Percentiles rank a stretch among this genome's conserved stretches.
Evolutionary conservation across 2,329 filamentous ascomycete species (phyloP).

Genomic region (Graphium sp.): DNA sequence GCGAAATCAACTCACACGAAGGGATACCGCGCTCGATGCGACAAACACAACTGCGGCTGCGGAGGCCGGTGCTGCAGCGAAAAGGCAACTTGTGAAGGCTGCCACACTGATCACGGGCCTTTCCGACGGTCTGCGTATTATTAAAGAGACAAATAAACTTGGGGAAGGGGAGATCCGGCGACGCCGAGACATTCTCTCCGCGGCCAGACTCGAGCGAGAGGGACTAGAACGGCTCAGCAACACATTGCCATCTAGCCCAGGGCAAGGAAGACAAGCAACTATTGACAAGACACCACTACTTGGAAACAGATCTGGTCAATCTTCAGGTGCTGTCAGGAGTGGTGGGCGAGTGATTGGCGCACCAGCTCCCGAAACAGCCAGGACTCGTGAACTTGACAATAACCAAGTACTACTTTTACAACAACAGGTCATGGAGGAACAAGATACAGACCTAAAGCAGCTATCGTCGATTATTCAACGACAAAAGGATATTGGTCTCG

Average conservation of each 20-base stretch:
- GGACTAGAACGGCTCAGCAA: conserved; percentile 58
- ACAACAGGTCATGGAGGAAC: conserved; percentile 54
- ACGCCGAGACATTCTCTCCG: conserved; percentile 51
- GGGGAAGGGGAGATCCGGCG: conserved; percentile 62
- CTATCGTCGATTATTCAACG: conserved; percentile 52
- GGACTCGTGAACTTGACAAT: conserved; percentile 64
- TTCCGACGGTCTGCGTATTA: conserved; percentile 44
- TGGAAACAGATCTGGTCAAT: conserved; percentile 5
- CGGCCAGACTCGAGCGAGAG: conserved; percentile 57
- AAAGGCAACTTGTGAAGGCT: conserved; percentile 54
- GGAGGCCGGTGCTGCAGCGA: conserved; percentile 58
- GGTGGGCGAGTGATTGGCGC: conserved; percentile 55
- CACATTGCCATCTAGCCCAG: conserved; percentile 18
- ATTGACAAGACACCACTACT: conserved; percentile 6
- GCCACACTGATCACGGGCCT: conserved; percentile 46
- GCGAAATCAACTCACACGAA: conserved; percentile 43
- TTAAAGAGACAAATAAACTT: conserved; percentile 36
- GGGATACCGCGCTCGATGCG: conserved; percentile 35
- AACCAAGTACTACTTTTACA: conserved; percentile 58
- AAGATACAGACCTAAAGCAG: conserved; percentile 56
- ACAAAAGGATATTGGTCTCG: conserved; percentile 62
- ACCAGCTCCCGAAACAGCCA: conserved; percentile 57
- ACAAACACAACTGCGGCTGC: conserved; percentile 24
- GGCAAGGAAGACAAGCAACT: conserved; percentile 31
- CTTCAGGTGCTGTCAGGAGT: conserved; percentile 20